phyloP scores from a whole-genome alignment of 164 flowering plant genomes.

The Hamamelis virginiana region DNA sequence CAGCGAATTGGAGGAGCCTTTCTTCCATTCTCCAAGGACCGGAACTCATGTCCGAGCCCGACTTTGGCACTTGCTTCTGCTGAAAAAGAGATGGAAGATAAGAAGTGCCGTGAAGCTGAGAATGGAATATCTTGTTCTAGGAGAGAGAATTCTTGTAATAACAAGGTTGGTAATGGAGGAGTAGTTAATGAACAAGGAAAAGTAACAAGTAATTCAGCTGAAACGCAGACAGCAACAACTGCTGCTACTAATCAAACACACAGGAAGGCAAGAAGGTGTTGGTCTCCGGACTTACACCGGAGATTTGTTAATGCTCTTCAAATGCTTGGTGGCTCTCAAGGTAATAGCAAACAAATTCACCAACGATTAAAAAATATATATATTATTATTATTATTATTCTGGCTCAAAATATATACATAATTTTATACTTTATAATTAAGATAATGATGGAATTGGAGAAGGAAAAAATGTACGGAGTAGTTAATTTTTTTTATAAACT shows the following conservation, averaged over 20 bases:
- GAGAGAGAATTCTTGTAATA: constrained; percentile 36
- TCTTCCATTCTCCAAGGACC: constrained; percentile 80
- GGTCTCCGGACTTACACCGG: constrained; percentile 98
- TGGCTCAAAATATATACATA: too few relatives aligned
- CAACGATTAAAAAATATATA: too few relatives aligned
- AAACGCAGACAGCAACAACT: constrained; percentile 25
- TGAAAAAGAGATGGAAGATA: constrained; percentile 52
- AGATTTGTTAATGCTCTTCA: constrained; percentile 96
- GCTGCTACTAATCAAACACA: constrained; percentile 45
- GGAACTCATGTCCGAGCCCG: constrained; percentile 39
- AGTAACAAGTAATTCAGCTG: constrained; percentile 22
- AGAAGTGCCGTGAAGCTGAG: constrained; percentile 37
- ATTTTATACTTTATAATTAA: too few relatives aligned
- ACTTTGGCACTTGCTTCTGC: constrained; percentile 68
- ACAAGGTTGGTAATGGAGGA: constrained; percentile 25
- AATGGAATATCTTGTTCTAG: constrained; percentile 27
- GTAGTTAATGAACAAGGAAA: constrained; percentile 35
- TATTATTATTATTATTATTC: too few relatives aligned
- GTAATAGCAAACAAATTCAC: constrained; percentile 47
- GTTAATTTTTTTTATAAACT: too few relatives aligned
- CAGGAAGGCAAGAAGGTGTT: constrained; percentile 90
- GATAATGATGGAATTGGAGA: too few relatives aligned
- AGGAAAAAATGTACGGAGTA: too few relatives aligned
- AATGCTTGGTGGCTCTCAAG: constrained; percentile 97
- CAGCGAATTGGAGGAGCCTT: constrained; percentile 83